These are phyloP conservation scores for Fraxinus greggii DNA, from an alignment of 305 asterid genomes.

Conservation along the genomic window DNA sequence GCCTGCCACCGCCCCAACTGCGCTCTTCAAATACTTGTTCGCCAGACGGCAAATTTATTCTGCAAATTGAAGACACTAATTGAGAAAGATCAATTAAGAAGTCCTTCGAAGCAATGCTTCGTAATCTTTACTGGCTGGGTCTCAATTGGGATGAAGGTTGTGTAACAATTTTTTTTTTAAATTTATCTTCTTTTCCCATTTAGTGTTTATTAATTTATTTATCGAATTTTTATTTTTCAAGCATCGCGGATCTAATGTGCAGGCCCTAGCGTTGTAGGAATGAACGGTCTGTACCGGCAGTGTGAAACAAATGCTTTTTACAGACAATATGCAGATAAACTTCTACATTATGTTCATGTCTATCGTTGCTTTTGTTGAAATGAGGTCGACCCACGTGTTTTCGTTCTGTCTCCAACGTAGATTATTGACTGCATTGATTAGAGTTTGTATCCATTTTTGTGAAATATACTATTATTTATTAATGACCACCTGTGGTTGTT, in stretches of 20 bases:
- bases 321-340: constrained; percentile 75
- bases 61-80: too few species aligned
- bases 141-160: too few species aligned
- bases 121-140: too few species aligned
- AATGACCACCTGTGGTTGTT: not conserved
- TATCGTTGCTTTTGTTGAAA: constrained; percentile 91
- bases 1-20: too few species aligned
- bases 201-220: not conserved
- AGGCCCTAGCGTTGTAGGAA: constrained; percentile 90
- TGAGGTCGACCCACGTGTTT: constrained; percentile 42
- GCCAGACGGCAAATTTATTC: too few species aligned
- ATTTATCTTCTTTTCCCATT: not conserved
- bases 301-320: constrained; percentile 86
- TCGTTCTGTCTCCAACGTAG: constrained; percentile 4
- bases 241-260: constrained; percentile 19
- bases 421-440: not conserved
- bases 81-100: too few species aligned
- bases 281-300: constrained; percentile 84
- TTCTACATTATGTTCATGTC: constrained; percentile 70
- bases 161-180: too few species aligned
- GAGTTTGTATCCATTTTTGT: not conserved
- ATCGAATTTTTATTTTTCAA: not conserved
- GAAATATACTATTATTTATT: not conserved
- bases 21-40: too few species aligned
- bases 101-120: too few species aligned